Base-by-base conservation (phyloP, 2,329 filamentous ascomycete genomes). In the Calonectria crousiana region DNA sequence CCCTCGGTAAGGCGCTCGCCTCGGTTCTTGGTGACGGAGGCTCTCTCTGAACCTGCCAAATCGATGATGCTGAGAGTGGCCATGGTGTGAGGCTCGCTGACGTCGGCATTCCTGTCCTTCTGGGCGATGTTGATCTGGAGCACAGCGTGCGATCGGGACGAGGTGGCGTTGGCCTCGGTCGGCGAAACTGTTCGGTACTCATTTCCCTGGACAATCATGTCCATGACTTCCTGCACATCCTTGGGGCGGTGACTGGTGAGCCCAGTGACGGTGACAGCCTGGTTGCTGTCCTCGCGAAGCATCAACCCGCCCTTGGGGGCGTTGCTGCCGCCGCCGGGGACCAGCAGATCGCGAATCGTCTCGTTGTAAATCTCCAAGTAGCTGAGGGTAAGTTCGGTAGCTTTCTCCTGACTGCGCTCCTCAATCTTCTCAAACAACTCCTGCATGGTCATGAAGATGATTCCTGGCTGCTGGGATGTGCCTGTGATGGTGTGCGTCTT, bases 361-460 rank as follows among this genome's bases (percentile, higher is more conserved):
- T 99, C 97, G 83, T 99, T 99, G 89, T 99, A 99, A 77, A 99
- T 99, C 83, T 99, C 97, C 47, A 99, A 90, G 82, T 98, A 99
- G 0, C 96, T 98, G 20, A 99, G 91, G 0, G 96, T 95, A 69
- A 99, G 89, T 81, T 98, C 97, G 4, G 95, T 97, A 34, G 92
- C 89, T 85, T 98, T 98, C 74, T 98, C 95, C 72, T 94, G 92
- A 75, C 93, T 93, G 69, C 95, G 87, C 71, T 98, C 97, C n/a
- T 89, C 88, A 78, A 99, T 98, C 84, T 96, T 95, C 86, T 99
- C 97, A 82, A 99, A 99, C 30, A 99, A 89, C 85, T 99, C 97
- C 85, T 98, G 96, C 96, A 99, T 99, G 1, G 97, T 98, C 80
- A 99, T 87, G 86, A 98, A 99, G 83, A 99, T 99, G 81, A 99